phyloP scores from a whole-genome alignment of 2,329 filamentous ascomycete genomes.

The Emergomyces pasteurianus region DNA sequence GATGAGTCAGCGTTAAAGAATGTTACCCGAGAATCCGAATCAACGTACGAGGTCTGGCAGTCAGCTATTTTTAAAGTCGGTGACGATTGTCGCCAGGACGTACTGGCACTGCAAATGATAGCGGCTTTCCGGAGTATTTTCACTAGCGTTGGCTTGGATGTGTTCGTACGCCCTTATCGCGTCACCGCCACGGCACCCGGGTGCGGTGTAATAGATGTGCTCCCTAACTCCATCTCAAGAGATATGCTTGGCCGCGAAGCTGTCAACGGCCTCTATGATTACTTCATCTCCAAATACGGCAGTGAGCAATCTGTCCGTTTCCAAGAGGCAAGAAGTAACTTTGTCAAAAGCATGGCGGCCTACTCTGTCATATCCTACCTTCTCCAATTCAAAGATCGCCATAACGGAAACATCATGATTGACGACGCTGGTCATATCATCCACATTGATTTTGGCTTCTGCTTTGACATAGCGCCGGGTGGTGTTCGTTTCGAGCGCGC shows the following conservation, averaged over 20 bases:
- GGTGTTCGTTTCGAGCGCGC: conserved; percentile 96
- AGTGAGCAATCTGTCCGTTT: conserved; percentile 91
- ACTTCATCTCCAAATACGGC: conserved; percentile 94
- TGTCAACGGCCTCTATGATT: conserved; percentile 96
- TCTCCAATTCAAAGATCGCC: conserved; percentile 95
- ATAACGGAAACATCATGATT: conserved; percentile 99
- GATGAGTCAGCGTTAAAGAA: background rate
- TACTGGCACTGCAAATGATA: conserved; percentile 95
- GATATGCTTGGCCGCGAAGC: conserved; percentile 98
- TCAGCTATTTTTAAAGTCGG: conserved; percentile 99
- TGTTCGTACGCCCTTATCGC: conserved; percentile 93
- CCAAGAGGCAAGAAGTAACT: conserved; percentile 90
- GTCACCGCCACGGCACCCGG: conserved; percentile 95
- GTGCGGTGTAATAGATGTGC: conserved; percentile 94
- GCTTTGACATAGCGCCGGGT: conserved; percentile 95
- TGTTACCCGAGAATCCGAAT: background rate
- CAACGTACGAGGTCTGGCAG: conserved; percentile 89
- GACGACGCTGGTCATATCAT: conserved; percentile 94
- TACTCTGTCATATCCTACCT: conserved; percentile 96
- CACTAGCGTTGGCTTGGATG: conserved; percentile 84
- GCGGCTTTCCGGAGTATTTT: conserved; percentile 96
- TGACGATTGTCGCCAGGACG: conserved; percentile 94
- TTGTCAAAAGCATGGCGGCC: conserved; percentile 98
- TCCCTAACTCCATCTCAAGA: conserved; percentile 93
- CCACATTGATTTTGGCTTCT: conserved; percentile 98